Evolutionary conservation across 371 early-diverging fungal genomes (phyloP).

Genomic region (Blakeslea trispora): DNA sequence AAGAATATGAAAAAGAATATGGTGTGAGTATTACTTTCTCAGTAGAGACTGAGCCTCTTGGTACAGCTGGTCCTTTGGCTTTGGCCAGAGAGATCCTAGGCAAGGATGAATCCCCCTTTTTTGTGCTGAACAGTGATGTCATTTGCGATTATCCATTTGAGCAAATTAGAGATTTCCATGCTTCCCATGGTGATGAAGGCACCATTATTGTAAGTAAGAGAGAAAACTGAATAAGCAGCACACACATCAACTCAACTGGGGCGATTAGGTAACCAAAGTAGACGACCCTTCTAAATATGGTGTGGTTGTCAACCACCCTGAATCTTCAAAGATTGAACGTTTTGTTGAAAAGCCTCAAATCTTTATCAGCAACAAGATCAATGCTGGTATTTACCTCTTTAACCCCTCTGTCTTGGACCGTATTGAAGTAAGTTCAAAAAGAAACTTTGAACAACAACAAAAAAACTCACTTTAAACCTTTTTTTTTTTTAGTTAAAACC

Average conservation of each 20-base stretch:
- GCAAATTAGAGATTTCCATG: conserved; percentile 88
- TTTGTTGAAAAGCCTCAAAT: conserved; percentile 99
- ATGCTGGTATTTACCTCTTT: conserved; percentile 99
- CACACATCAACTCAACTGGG: no score
- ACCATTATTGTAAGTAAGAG: conserved; percentile 84
- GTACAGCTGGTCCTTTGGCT: conserved; percentile 98
- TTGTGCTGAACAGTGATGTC: conserved; percentile 99
- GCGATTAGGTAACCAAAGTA: conserved; percentile 94
- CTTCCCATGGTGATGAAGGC: conserved; percentile 89
- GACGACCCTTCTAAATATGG: conserved; percentile 99
- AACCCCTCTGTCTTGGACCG: conserved; percentile 89
- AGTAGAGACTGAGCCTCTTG: conserved; percentile 96
- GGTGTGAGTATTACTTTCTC: conserved; percentile 96
- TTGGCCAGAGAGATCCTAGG: conserved; percentile 91
- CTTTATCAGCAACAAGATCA: conserved; percentile 97
- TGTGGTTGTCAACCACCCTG: conserved; percentile 83
- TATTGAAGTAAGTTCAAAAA: conserved; percentile 68
- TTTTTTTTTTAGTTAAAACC: conserved; percentile 72
- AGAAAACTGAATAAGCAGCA: no score
- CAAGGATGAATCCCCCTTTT: conserved; percentile 95
- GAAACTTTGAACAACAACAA: no score
- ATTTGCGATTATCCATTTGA: conserved; percentile 98
- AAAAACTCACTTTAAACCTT: no score
- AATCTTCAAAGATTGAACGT: conserved; percentile 77
- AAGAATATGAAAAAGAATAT: conserved; percentile 88